Percentiles rank a stretch among this genome's conserved stretches.
These are phyloP conservation scores for Clavariopsis aquatica DNA, from an alignment of 495 filamentous ascomycete genomes.

Conservation along the genomic window DNA sequence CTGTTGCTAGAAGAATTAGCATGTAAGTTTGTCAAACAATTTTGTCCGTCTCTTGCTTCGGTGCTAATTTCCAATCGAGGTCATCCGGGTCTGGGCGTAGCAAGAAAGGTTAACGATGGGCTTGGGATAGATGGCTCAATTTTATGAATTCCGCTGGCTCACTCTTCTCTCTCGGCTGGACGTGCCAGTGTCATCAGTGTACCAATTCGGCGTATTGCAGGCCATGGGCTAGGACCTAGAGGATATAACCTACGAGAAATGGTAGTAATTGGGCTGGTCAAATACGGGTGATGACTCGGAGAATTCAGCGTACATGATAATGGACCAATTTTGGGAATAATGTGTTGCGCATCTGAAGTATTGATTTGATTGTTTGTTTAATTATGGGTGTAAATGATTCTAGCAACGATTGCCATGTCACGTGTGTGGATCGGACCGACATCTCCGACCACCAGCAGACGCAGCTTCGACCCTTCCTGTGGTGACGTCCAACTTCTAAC, in stretches of 20 bases:
- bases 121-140: constrained; percentile 5
- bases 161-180: constrained; percentile 15
- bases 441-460: constrained; percentile 2
- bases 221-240: constrained; percentile 12
- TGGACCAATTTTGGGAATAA: not conserved
- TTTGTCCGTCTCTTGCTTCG: not conserved
- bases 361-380: no score
- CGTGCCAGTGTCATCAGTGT: constrained; percentile 17
- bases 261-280: constrained; percentile 21
- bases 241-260: constrained; percentile 7
- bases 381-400: no score
- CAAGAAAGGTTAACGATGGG: constrained; percentile 19
- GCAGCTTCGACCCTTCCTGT: not conserved
- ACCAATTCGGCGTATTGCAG: constrained; percentile 24
- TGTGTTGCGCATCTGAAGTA: no score
- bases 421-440: constrained; percentile 15
- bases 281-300: not conserved
- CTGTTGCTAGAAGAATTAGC: constrained; percentile 86
- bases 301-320: constrained; percentile 20
- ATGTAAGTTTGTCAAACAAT: constrained; percentile 68
- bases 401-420: not conserved
- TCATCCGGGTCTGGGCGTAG: constrained; percentile 38
- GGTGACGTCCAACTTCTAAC: constrained; percentile 7
- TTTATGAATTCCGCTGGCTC: constrained; percentile 15
- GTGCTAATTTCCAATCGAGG: constrained; percentile 12